A percentile compares a stretch with the other conserved stretches of the same genome.
Evolutionary conservation across 805 yeast genomes (phyloP).

Genomic region (Nematodospora valgi): DNA sequence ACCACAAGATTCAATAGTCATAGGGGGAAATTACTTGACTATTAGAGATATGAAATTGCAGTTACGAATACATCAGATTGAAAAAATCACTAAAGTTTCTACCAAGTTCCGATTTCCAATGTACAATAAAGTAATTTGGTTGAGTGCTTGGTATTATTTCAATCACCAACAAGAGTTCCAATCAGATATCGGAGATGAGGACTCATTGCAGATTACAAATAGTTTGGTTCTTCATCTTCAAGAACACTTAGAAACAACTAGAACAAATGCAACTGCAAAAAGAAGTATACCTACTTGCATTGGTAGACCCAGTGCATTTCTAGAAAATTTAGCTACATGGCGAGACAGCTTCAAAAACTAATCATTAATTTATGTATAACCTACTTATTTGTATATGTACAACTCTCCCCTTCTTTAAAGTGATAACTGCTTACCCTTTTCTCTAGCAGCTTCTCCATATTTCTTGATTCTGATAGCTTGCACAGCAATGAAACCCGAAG

Average conservation of each 20-base stretch:
- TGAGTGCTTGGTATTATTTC: constrained; percentile 48
- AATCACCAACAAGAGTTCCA: constrained; percentile 22
- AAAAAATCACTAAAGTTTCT: constrained; percentile 67
- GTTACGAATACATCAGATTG: constrained; percentile 58
- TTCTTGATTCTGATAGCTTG: constrained; percentile 98
- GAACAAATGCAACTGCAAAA: constrained; percentile 28
- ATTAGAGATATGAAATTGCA: constrained; percentile 61
- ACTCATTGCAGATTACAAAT: constrained; percentile 3
- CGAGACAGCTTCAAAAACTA: constrained; percentile 2
- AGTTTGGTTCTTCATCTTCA: constrained; percentile 23
- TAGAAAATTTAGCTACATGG: constrained; percentile 7
- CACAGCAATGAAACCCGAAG: constrained; percentile 95
- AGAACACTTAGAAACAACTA: constrained; percentile 30
- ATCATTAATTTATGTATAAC: neutral
- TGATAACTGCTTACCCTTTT: constrained; percentile 55
- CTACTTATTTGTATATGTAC: constrained; percentile 2
- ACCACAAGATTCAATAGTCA: constrained; percentile 72
- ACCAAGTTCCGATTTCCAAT: constrained; percentile 74
- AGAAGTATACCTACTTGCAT: constrained; percentile 31
- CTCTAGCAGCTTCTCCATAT: constrained; percentile 93
- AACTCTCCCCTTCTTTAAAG: constrained; percentile 29
- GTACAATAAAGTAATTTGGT: constrained; percentile 69
- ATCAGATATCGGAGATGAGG: constrained; percentile 12
- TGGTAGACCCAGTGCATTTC: constrained; percentile 19
- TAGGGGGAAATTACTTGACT: constrained; percentile 87